These are phyloP conservation scores for Incumbomyces delicatus DNA, from an alignment of 2,329 filamentous ascomycete species.

Conservation along the genomic window DNA sequence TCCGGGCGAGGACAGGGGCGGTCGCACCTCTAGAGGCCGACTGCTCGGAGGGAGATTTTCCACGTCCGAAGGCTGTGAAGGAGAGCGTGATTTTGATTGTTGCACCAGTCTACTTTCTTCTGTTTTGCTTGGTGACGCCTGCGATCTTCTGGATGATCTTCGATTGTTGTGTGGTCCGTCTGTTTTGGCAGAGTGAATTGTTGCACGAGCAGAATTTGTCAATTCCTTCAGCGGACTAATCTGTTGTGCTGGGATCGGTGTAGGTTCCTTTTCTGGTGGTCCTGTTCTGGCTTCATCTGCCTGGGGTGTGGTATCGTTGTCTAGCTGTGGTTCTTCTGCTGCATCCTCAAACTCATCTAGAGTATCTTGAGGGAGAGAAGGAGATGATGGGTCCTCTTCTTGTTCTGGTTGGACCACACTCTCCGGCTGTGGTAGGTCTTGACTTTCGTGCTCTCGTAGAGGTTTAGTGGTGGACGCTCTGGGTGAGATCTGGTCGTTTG, in stretches of 20 bases:
- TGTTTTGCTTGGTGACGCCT: slow-evolving; percentile 12
- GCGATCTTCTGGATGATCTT: neutral
- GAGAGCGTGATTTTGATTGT: slow-evolving; percentile 41
- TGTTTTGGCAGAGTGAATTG: slow-evolving; percentile 8
- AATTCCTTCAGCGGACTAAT: slow-evolving; percentile 3
- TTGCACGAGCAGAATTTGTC: slow-evolving; percentile 4
- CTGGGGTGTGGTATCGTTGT: neutral
- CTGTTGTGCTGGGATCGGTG: slow-evolving; percentile 5
- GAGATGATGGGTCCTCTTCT: neutral
- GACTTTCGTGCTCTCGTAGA: no score
- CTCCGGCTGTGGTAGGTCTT: neutral
- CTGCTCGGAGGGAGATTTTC: slow-evolving; percentile 70
- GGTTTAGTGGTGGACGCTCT: no score
- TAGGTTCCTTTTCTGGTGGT: slow-evolving; percentile 1
- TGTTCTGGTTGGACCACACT: neutral
- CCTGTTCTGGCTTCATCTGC: neutral
- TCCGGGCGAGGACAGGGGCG: slow-evolving; percentile 45
- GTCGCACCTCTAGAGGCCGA: slow-evolving; percentile 41
- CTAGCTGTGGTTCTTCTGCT: slow-evolving; percentile 1
- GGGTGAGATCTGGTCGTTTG: no score
- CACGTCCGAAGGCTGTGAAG: slow-evolving; percentile 64
- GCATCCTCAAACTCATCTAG: slow-evolving; percentile 1
- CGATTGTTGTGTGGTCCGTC: neutral
- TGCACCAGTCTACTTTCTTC: neutral
- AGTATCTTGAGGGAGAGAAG: neutral